Evolutionary conservation across 257 asterid species (phyloP).

Genomic region (Fraxinus anomala): DNA sequence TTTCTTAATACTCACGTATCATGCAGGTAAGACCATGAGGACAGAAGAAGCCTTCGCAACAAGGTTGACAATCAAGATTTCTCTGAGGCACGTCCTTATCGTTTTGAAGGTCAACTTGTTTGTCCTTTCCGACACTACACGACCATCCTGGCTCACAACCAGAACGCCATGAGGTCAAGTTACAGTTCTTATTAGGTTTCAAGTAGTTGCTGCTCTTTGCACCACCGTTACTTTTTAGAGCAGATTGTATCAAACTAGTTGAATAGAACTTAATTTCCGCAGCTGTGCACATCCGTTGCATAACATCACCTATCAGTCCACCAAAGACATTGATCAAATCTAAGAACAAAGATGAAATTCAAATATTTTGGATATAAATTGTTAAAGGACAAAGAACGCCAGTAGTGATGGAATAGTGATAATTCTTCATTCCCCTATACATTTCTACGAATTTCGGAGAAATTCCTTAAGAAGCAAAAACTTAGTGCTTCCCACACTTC

Average conservation of each 20-base stretch:
- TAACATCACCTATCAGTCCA: conserved; percentile 52
- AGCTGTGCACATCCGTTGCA: conserved; percentile 83
- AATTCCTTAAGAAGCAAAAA: background rate
- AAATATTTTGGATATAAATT: background rate
- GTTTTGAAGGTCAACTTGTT: conserved; percentile 58
- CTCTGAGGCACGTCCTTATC: conserved; percentile 61
- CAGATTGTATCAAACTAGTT: conserved; percentile 40
- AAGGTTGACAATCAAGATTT: conserved; percentile 59
- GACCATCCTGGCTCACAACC: conserved; percentile 99
- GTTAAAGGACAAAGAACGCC: background rate
- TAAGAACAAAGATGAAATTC: background rate
- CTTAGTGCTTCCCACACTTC: background rate
- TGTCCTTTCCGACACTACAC: conserved; percentile 54
- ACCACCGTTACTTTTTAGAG: conserved; percentile 30
- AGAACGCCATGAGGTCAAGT: conserved; percentile 71
- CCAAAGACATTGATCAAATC: conserved; percentile 8
- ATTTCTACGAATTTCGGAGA: background rate
- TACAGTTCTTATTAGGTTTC: conserved; percentile 79
- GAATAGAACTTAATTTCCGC: conserved; percentile 79
- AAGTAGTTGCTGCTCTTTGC: conserved; percentile 44
- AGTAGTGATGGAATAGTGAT: background rate
- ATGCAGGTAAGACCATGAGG: conserved; percentile 98
- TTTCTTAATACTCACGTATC: conserved; percentile 74
- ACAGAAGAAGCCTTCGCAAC: conserved; percentile 96
- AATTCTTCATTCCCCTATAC: background rate